A percentile compares a stretch with the other conserved stretches of the same genome.
Conservation (phyloP, 768 basidiomycete species). For the Paxillus rubicundulus region DNA sequence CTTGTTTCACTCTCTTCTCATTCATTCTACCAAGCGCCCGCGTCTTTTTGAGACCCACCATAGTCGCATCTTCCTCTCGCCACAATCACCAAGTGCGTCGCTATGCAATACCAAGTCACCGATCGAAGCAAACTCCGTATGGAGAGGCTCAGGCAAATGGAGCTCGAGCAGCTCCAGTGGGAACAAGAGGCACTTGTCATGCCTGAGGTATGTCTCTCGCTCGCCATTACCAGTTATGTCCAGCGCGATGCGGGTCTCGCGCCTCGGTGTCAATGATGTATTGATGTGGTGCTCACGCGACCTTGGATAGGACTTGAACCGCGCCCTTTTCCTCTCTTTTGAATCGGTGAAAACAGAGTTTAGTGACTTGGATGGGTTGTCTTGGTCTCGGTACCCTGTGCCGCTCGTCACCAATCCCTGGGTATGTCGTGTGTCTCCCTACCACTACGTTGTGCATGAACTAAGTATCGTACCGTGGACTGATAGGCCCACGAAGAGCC, state of each 20-base stretch:
- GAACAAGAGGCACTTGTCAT: constrained; percentile 56
- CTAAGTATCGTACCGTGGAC: not conserved
- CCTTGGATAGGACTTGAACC: constrained; percentile 28
- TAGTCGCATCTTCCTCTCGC: not conserved
- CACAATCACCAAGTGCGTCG: not conserved
- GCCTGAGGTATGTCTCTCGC: constrained; percentile 44
- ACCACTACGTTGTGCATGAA: no score
- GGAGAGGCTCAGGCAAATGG: constrained; percentile 45
- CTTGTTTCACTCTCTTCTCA: no score
- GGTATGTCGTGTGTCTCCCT: constrained; percentile 14
- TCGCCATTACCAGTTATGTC: not conserved
- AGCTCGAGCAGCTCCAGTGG: constrained; percentile 51
- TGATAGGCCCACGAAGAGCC: constrained; percentile 27
- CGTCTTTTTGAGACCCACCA: not conserved
- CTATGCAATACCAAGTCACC: constrained; percentile 24
- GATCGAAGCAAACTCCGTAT: constrained; percentile 48
- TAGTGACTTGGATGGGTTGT: constrained; percentile 56
- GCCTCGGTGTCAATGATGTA: not conserved
- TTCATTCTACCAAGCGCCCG: not conserved
- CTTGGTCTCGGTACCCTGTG: constrained; percentile 44
- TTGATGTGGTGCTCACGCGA: constrained; percentile 9
- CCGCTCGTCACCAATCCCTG: constrained; percentile 25
- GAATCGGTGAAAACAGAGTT: constrained; percentile 59
- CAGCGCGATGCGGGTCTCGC: not conserved
- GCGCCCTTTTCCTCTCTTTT: constrained; percentile 41